A percentile compares a stretch with the other conserved stretches of the same genome.
Evolutionary conservation across 1,284 basidiomycete species (phyloP).

Genomic region (Dichomitus squalens): DNA sequence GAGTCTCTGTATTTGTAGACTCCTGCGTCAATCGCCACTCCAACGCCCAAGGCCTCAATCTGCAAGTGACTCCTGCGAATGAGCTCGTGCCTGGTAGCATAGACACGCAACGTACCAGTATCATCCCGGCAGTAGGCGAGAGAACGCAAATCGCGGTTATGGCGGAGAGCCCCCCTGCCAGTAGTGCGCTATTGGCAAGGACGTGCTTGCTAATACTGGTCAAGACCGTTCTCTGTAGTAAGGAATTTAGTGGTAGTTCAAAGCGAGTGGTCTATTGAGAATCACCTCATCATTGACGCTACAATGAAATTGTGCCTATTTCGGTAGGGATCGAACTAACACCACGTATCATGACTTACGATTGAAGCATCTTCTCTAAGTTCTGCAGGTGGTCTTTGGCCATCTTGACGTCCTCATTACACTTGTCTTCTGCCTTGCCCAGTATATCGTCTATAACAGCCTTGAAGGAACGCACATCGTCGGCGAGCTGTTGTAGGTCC

Average conservation of each 20-base stretch:
- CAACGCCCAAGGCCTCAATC: no score
- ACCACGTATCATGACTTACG: background rate
- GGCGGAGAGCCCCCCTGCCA: background rate
- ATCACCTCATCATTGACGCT: background rate
- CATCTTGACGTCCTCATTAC: background rate
- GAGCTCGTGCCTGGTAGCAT: background rate
- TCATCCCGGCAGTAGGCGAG: background rate
- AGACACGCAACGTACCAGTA: background rate
- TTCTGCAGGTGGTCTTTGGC: background rate
- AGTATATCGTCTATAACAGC: background rate
- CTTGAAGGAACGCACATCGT: conserved; percentile 2
- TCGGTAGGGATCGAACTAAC: background rate
- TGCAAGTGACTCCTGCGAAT: no score
- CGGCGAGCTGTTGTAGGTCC: conserved; percentile 1
- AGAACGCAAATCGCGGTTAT: background rate
- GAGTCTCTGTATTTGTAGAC: no score
- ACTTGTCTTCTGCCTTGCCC: background rate
- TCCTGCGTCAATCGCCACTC: no score
- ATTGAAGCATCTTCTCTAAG: conserved; percentile 1
- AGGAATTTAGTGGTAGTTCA: background rate
- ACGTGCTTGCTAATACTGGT: background rate
- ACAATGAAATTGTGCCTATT: no score
- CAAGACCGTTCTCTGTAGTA: background rate
- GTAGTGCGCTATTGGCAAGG: background rate
- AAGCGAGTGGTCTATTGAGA: background rate